Evolutionary conservation across 2,329 filamentous ascomycete genomes (phyloP), one percentile per base, ranked within the genome.

Genomic region (Hypoxylon sp.): DNA sequence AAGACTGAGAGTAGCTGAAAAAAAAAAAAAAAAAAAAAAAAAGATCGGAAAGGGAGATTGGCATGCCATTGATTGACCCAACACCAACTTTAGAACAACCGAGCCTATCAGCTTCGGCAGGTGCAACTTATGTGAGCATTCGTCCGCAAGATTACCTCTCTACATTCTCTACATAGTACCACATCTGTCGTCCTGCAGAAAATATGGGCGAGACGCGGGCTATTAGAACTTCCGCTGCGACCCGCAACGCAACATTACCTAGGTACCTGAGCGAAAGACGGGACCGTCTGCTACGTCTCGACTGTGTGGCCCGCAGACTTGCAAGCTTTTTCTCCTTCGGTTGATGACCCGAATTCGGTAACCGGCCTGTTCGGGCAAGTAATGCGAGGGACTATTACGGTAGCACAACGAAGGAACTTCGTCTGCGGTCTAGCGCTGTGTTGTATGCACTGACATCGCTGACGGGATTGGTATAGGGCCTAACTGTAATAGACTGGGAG

Each of bases 311-410:
- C 24, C 13, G 43, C 44, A 44, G 56, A 65, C 41, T 56, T 61
- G 47, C 56, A 55, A 62, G 56, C 52, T 37, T n/a, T n/a, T 37
- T 37, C 15, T n/a, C n/a, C 19, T 37, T 68, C 62, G 65, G 65
- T 50, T 48, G 54, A 63, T 44, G 59, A 54, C 20, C 62, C 65
- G 53, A 55, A 65, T 65, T 39, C 44, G 61, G 62, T 37, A 65
- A 56, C 30, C 53, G 44, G 47, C 62, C 56, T 53, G 28, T 53
- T 65, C 49, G 56, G 56, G 59, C 20, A 58, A 63, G 37, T 15
- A 61, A 65, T 56, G 62, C 61, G 52, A 58, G 62, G 62, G 49
- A 56, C 56, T 64, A 62, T 55, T 67, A 51, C 44, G 28, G 65
- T 67, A 58, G 46, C 62, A 65, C 59, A 50, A 56, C 28, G 15